A percentile compares a stretch with the other conserved stretches of the same genome.
Conservation (phyloP, 1,284 basidiomycete genomes). For the Lentinus polychrous region DNA sequence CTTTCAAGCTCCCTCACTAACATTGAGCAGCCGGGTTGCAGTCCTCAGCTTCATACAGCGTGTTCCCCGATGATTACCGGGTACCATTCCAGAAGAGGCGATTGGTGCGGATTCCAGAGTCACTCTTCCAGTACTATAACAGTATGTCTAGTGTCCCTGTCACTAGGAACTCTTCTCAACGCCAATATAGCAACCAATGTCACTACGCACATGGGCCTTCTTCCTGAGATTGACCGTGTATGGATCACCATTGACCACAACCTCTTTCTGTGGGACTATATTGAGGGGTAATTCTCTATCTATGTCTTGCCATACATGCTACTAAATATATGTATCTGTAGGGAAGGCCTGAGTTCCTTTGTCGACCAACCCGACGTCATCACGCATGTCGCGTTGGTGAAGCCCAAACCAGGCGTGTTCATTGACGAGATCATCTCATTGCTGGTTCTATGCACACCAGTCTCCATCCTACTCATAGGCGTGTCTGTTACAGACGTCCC, state of each 20-base stretch:
- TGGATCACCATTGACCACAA: slow-evolving; percentile 97
- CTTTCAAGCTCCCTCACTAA: neutral
- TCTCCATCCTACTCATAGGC: slow-evolving; percentile 82
- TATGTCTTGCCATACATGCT: neutral
- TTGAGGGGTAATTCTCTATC: slow-evolving; percentile 64
- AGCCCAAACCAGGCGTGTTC: slow-evolving; percentile 78
- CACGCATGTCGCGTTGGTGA: slow-evolving; percentile 78
- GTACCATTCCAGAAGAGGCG: slow-evolving; percentile 77
- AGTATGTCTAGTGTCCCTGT: slow-evolving; percentile 36
- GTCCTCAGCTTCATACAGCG: slow-evolving; percentile 69
- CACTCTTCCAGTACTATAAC: slow-evolving; percentile 76
- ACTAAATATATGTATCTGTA: slow-evolving; percentile 21
- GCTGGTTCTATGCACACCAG: slow-evolving; percentile 85
- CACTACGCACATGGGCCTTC: slow-evolving; percentile 77
- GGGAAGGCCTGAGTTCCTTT: slow-evolving; percentile 83
- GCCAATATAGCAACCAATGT: slow-evolving; percentile 43
- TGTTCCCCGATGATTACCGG: slow-evolving; percentile 72
- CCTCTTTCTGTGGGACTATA: slow-evolving; percentile 95
- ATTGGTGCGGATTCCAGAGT: slow-evolving; percentile 76
- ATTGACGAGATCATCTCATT: slow-evolving; percentile 89
- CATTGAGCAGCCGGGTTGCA: slow-evolving; percentile 44
- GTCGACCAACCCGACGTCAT: slow-evolving; percentile 91
- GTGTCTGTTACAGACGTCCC: slow-evolving; percentile 54
- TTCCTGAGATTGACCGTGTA: slow-evolving; percentile 90
- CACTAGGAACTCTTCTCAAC: slow-evolving; percentile 12